Conservation (phyloP, 2,329 filamentous ascomycete species). For the Dothiorella sarmentorum region DNA sequence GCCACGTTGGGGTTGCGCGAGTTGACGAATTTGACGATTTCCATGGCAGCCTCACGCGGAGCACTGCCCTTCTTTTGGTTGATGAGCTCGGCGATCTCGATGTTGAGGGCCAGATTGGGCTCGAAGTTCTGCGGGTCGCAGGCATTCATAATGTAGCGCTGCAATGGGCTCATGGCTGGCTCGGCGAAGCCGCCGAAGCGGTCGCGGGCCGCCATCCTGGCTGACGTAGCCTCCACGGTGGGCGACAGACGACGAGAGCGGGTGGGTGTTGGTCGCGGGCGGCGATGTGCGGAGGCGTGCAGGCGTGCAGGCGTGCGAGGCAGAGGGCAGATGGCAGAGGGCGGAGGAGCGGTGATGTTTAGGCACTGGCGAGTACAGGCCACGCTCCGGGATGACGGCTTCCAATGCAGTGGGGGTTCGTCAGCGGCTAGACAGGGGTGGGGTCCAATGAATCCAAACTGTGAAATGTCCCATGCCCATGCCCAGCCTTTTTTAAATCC, state of each 20-base stretch:
- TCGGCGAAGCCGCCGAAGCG: conserved; percentile 82
- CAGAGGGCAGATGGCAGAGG: no score
- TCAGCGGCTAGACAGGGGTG: not conserved
- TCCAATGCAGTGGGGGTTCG: conserved; percentile 12
- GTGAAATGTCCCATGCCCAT: no score
- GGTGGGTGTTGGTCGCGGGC: not conserved
- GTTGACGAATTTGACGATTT: conserved; percentile 93
- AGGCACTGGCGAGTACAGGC: conserved; percentile 6
- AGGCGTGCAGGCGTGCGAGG: not conserved
- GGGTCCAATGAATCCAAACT: not conserved
- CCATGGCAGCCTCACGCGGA: conserved; percentile 87
- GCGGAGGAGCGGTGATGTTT: conserved; percentile 9
- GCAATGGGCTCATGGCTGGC: conserved; percentile 78
- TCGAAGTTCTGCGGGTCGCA: conserved; percentile 98
- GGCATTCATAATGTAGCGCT: conserved; percentile 92
- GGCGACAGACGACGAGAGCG: not conserved
- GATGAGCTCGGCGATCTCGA: conserved; percentile 94
- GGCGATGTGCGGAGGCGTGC: not conserved
- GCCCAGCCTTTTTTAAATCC: not conserved
- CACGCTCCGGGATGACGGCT: conserved; percentile 16
- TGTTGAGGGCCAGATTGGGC: conserved; percentile 90
- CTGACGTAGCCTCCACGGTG: conserved; percentile 84
- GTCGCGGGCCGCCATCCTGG: conserved; percentile 91
- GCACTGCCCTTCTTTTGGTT: conserved; percentile 94
- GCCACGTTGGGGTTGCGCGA: conserved; percentile 95